phyloP scores from a whole-genome alignment of 106 monocot genomes.

The Apostasia ramifera region DNA sequence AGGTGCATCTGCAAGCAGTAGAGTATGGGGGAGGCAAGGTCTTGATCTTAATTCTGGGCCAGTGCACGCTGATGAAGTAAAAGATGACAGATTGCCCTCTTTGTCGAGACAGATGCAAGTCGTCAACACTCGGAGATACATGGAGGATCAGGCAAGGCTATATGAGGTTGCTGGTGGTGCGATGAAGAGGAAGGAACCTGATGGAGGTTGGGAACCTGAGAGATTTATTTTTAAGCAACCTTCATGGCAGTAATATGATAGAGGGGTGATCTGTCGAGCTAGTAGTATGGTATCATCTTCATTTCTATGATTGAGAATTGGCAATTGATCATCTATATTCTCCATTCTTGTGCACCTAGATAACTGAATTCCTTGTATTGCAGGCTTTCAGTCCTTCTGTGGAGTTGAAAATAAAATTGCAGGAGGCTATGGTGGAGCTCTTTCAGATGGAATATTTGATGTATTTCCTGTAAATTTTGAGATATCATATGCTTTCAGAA shows the following conservation, averaged over 20 bases:
- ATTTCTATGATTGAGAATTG: neutral
- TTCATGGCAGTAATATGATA: constrained; percentile 25
- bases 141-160: constrained; percentile 46
- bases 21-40: constrained; percentile 42
- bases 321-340: neutral
- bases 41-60: constrained; percentile 80
- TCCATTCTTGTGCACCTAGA: neutral
- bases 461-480: neutral
- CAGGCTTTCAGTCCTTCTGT: no score
- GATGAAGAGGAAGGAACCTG: constrained; percentile 67
- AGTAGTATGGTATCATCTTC: neutral
- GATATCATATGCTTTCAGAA: neutral
- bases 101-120: constrained; percentile 23
- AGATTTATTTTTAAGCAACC: constrained; percentile 44
- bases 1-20: constrained; percentile 31
- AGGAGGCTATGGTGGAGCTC: neutral
- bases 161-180: constrained; percentile 26
- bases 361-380: no score
- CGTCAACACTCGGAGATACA: constrained; percentile 29
- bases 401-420: no score
- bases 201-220: constrained; percentile 61
- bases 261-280: neutral
- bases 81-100: constrained; percentile 23
- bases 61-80: constrained; percentile 37
- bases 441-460: neutral